These are phyloP conservation scores for Cladosporium sp. DNA, from an alignment of 2,329 filamentous ascomycete genomes.

Conservation along the genomic window DNA sequence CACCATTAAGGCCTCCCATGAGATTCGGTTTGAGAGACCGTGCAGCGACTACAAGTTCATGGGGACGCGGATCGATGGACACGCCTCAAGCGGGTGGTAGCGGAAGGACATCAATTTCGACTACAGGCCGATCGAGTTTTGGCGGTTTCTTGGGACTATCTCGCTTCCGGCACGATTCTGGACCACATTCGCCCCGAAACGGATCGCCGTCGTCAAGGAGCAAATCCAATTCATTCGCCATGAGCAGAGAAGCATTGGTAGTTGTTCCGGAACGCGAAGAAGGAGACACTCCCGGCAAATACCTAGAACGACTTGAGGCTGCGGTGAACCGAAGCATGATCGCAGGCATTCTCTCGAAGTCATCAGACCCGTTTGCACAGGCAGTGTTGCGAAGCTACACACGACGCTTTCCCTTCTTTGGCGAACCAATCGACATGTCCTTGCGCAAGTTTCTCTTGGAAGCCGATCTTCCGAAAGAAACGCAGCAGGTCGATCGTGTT, in stretches of 20 bases:
- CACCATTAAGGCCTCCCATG: constrained; percentile 55
- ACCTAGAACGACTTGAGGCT: constrained; percentile 78
- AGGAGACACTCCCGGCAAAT: constrained; percentile 85
- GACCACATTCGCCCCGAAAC: constrained; percentile 61
- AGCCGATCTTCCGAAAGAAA: constrained; percentile 92
- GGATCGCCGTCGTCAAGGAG: constrained; percentile 71
- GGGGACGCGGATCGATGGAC: constrained; percentile 66
- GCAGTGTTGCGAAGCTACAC: constrained; percentile 90
- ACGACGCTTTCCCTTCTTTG: constrained; percentile 90
- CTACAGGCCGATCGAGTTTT: constrained; percentile 82
- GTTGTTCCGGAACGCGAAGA: constrained; percentile 75
- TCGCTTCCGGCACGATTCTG: constrained; percentile 76
- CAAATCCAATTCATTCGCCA: constrained; percentile 77
- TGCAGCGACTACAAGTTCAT: constrained; percentile 85
- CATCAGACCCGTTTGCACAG: constrained; percentile 75
- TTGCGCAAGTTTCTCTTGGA: constrained; percentile 95
- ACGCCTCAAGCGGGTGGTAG: constrained; percentile 57
- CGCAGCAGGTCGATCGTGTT: constrained; percentile 94
- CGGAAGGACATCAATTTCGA: constrained; percentile 74
- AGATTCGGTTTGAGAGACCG: constrained; percentile 63
- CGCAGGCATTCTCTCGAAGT: constrained; percentile 79
- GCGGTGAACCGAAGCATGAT: constrained; percentile 76
- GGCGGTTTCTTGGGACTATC: constrained; percentile 76
- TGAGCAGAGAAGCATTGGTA: constrained; percentile 62
- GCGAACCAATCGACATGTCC: constrained; percentile 96